Conservation (phyloP, 805 yeast species). For the Yamadazyma olivae region DNA sequence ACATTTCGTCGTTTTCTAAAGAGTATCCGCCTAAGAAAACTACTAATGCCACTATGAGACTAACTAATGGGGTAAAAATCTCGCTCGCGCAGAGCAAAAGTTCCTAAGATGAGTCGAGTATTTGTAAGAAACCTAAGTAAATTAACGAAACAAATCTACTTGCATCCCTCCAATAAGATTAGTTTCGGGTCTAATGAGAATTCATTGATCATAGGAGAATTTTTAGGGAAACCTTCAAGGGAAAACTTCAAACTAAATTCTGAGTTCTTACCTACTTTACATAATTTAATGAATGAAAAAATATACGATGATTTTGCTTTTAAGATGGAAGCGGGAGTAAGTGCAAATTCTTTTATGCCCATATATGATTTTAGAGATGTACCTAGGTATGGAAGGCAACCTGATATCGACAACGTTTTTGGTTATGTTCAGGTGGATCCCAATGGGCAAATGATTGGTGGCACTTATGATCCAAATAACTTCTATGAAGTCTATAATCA, state of each 20-base stretch:
- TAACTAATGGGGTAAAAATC: conserved; percentile 16
- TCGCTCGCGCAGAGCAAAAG: neutral
- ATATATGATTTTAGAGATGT: conserved; percentile 66
- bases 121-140: conserved; percentile 7
- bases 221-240: conserved; percentile 2
- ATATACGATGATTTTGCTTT: conserved; percentile 48
- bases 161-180: conserved; percentile 9
- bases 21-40: conserved; percentile 29
- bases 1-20: conserved; percentile 5
- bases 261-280: conserved; percentile 25
- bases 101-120: neutral
- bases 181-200: conserved; percentile 9
- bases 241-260: conserved; percentile 21
- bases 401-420: conserved; percentile 66
- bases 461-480: conserved; percentile 54
- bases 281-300: conserved; percentile 19
- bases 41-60: conserved; percentile 26
- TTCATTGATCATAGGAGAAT: conserved; percentile 9
- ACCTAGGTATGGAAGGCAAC: conserved; percentile 63
- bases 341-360: conserved; percentile 58
- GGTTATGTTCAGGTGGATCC: conserved; percentile 65
- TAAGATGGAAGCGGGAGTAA: conserved; percentile 53
- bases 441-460: conserved; percentile 52
- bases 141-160: conserved; percentile 11
- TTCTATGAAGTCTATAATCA: conserved; percentile 51